Conservation (phyloP, 2,329 filamentous ascomycete genomes). For the Talaromyces sp. region DNA sequence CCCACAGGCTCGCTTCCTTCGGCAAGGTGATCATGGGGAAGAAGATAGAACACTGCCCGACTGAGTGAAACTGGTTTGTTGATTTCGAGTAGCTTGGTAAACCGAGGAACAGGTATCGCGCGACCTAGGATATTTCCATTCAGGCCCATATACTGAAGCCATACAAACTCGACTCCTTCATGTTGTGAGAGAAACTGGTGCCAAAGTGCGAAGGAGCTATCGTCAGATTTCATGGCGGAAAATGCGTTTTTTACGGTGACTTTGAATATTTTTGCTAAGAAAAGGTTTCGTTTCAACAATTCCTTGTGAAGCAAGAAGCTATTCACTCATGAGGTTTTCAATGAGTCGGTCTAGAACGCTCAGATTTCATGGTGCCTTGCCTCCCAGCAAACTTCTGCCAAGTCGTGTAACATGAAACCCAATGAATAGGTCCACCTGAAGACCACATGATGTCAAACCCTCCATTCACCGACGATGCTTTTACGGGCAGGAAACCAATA, state of each 20-base stretch:
- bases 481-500: background rate
- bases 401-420: background rate
- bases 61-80: background rate
- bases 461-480: background rate
- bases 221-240: background rate
- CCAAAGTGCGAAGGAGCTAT: background rate
- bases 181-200: background rate
- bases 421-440: background rate
- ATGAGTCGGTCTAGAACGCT: background rate
- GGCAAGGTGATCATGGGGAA: constrained; percentile 7
- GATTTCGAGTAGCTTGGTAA: background rate
- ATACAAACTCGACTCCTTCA: background rate
- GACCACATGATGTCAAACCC: background rate
- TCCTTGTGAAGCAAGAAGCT: background rate
- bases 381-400: background rate
- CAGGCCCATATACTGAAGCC: constrained; percentile 6
- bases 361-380: background rate
- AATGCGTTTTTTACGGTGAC: background rate
- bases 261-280: background rate
- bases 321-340: background rate
- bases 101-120: constrained; percentile 8
- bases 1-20: constrained; percentile 1
- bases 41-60: constrained; percentile 4
- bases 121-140: constrained; percentile 7
- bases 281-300: background rate